Evolutionary conservation across 129 eudicot genomes (phyloP), one percentile per base, ranked within the genome.

Genomic region (Arctium minus): DNA sequence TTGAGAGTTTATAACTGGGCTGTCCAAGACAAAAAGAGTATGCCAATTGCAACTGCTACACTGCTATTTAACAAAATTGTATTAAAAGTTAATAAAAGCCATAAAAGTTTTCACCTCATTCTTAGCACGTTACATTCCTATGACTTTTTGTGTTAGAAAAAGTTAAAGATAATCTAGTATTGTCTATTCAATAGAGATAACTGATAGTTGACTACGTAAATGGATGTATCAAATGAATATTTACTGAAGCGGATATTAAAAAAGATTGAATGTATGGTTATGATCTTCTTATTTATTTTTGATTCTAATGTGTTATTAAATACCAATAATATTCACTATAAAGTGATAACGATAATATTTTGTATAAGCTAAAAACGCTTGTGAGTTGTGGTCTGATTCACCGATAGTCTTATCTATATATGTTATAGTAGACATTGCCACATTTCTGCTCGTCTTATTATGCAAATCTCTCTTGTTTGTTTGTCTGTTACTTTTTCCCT

Each of bases 381-480:
- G 77, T 32, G 72, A 48, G 29, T 46, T 32, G 50, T 80, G n/a
- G 56, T 60, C 31, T 36, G 11, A 17, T 35, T 36, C 65, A 29
- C 36, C 39, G 46, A 11, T 17, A 74, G 44, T 75, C 50, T 8
- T 40, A 65, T 82, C 67, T 74, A 40, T 17, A 30, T 64, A 65
- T 74, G 74, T 42, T 75, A 75, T 36, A 30, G 48, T 42, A 17
- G 62, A 74, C 27, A 12, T 81, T 17, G 46, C 65, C 72, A 81
- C 79, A 37, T 73, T 38, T 73, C 69, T 62, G 39, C 44, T 30
- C 65, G 60, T 39, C 60, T 29, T 74, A 74, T 27, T 9, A 27
- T 81, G 46, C 67, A n/a, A 36, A 62, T 50, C 17, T 50, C 44
- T 62, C 77, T 73, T 60, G 32, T 73, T 60, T 15, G 78, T 80